phyloP scores from a whole-genome alignment of 352 stramenopile genomes.

The Globisporangium abappressorium region DNA sequence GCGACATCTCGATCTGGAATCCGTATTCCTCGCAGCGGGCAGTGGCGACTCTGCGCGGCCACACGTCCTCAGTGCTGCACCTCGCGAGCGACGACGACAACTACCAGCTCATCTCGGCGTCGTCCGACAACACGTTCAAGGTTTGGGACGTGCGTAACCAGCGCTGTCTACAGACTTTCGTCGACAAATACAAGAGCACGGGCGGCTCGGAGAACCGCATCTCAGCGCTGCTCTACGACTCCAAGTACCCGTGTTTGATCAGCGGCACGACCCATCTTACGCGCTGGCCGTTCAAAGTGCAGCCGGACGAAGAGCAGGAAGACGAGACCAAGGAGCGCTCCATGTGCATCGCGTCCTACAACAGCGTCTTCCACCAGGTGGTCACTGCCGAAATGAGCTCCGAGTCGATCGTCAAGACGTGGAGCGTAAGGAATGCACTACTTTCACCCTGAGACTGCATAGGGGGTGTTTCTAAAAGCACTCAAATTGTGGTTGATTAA shows the following conservation, averaged over 20 bases:
- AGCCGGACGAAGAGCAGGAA: conserved; percentile 34
- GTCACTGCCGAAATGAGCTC: conserved; percentile 74
- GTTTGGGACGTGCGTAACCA: conserved; percentile 84
- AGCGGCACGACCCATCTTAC: conserved; percentile 70
- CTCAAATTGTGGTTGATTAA: no score
- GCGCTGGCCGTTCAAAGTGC: conserved; percentile 60
- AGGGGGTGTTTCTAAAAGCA: no score
- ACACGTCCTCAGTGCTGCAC: conserved; percentile 75
- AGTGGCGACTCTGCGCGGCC: conserved; percentile 63
- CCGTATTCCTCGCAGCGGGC: conserved; percentile 84
- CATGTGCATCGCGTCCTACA: conserved; percentile 68
- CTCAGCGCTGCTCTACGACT: conserved; percentile 61
- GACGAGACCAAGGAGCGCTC: conserved; percentile 42
- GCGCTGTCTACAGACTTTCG: conserved; percentile 77
- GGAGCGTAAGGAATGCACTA: conserved; percentile 30
- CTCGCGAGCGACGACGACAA: conserved; percentile 81
- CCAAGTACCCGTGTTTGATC: conserved; percentile 61
- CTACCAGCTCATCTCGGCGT: conserved; percentile 78
- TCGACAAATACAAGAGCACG: conserved; percentile 54
- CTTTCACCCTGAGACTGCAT: background rate
- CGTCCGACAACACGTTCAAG: conserved; percentile 83
- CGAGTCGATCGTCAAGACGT: conserved; percentile 78
- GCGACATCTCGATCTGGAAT: conserved; percentile 88
- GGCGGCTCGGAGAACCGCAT: conserved; percentile 62
- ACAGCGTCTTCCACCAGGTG: conserved; percentile 81